phyloP scores from a whole-genome alignment of 2,329 filamentous ascomycete genomes.

The Claviceps quebecensis region DNA sequence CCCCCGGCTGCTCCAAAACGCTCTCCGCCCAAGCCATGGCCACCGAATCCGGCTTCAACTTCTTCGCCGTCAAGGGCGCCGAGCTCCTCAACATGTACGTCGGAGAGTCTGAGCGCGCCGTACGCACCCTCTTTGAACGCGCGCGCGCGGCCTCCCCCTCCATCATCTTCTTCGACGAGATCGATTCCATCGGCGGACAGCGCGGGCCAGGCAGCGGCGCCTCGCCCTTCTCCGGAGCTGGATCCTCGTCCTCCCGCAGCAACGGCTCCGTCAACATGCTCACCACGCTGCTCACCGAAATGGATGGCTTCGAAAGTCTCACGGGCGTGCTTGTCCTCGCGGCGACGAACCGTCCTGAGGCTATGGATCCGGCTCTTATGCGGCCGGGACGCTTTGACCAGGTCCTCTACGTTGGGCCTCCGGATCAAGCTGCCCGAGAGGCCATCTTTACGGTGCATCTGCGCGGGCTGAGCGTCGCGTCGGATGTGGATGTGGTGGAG shows the following conservation, averaged over 20 bases:
- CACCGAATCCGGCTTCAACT: slow-evolving; percentile 82
- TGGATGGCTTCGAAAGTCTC: slow-evolving; percentile 84
- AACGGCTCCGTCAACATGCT: slow-evolving; percentile 61
- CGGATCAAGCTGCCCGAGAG: slow-evolving; percentile 55
- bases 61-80: slow-evolving; percentile 85
- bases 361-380: slow-evolving; percentile 73
- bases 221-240: slow-evolving; percentile 15
- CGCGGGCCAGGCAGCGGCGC: slow-evolving; percentile 12
- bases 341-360: slow-evolving; percentile 81
- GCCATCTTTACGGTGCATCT: slow-evolving; percentile 64
- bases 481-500: slow-evolving; percentile 50
- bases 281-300: slow-evolving; percentile 80
- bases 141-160: slow-evolving; percentile 75
- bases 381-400: slow-evolving; percentile 76
- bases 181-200: slow-evolving; percentile 65
- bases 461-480: slow-evolving; percentile 40
- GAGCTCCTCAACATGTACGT: slow-evolving; percentile 96
- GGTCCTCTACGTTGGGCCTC: slow-evolving; percentile 74
- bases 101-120: slow-evolving; percentile 76
- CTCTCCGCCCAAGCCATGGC: slow-evolving; percentile 82
- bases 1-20: slow-evolving; percentile 90
- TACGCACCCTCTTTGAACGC: slow-evolving; percentile 74
- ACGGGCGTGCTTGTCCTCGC: slow-evolving; percentile 77
- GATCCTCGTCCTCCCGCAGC: slow-evolving; percentile 22
- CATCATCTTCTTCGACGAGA: slow-evolving; percentile 96